phyloP scores from a whole-genome alignment of 768 basidiomycete species.

The Tylopilus sp. region DNA sequence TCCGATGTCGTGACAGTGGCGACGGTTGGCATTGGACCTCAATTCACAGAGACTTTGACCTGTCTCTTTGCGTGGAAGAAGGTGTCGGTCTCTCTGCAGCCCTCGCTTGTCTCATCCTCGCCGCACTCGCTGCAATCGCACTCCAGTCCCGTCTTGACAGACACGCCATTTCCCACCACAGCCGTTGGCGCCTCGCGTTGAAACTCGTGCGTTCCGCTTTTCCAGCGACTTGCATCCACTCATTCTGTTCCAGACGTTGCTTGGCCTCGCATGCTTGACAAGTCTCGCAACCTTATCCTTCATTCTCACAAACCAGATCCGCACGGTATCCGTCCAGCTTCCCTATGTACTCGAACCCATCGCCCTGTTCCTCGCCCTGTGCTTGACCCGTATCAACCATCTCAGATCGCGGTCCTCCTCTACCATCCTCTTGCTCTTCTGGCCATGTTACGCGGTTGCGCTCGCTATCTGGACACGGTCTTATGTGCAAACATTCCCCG shows the following conservation, averaged over 20 bases:
- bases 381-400: constrained; percentile 67
- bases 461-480: constrained; percentile 63
- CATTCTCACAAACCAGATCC: constrained; percentile 35
- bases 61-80: constrained; percentile 81
- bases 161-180: too few species aligned
- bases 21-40: constrained; percentile 73
- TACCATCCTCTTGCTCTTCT: constrained; percentile 72
- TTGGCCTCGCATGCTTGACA: constrained; percentile 42
- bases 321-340: constrained; percentile 40
- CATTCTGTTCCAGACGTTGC: constrained; percentile 38
- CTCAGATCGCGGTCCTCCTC: constrained; percentile 68
- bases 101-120: constrained; percentile 43
- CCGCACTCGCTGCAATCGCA: constrained; percentile 16
- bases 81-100: constrained; percentile 57
- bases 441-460: constrained; percentile 60
- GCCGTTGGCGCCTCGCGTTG: too few species aligned
- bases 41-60: constrained; percentile 59
- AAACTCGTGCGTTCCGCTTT: too few species aligned
- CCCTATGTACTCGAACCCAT: constrained; percentile 58
- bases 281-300: constrained; percentile 44
- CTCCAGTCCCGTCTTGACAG: too few species aligned
- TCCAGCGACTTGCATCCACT: too few species aligned
- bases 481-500: constrained; percentile 30
- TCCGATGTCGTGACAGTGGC: constrained; percentile 41
- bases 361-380: constrained; percentile 44